phyloP scores from a whole-genome alignment of 495 filamentous ascomycete genomes.

The Tetracladium marchalianum region DNA sequence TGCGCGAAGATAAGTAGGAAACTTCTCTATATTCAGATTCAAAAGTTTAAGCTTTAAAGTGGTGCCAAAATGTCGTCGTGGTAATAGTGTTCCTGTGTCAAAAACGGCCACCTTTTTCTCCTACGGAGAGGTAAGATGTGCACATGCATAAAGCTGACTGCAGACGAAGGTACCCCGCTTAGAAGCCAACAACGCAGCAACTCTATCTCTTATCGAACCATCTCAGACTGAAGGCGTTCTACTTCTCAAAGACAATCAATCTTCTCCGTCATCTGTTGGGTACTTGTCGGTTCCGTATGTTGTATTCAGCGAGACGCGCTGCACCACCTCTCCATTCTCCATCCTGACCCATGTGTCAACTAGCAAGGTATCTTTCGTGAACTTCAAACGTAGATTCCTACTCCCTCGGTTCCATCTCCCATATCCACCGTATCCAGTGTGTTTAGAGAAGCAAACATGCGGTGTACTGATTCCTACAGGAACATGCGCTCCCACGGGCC shows the following conservation, averaged over 20 bases:
- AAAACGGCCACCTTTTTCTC: too few relatives aligned
- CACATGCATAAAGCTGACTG: too few relatives aligned
- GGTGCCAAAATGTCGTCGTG: too few relatives aligned
- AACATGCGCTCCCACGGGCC: slow-evolving; percentile 27
- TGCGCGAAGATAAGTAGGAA: too few relatives aligned
- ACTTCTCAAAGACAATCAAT: not conserved
- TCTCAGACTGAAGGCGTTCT: too few relatives aligned
- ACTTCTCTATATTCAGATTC: too few relatives aligned
- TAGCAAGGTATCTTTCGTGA: slow-evolving; percentile 22
- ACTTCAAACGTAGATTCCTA: slow-evolving; percentile 44
- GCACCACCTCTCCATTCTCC: slow-evolving; percentile 47
- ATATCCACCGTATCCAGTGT: slow-evolving; percentile 65
- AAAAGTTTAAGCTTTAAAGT: too few relatives aligned
- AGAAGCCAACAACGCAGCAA: too few relatives aligned
- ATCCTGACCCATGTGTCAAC: slow-evolving; percentile 58
- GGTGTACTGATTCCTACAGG: slow-evolving; percentile 24
- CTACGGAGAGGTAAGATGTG: too few relatives aligned
- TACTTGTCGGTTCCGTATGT: slow-evolving; percentile 58
- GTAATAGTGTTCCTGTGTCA: too few relatives aligned
- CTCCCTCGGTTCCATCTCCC: slow-evolving; percentile 51
- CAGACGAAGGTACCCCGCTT: too few relatives aligned
- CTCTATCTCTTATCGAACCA: too few relatives aligned
- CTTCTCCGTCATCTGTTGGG: slow-evolving; percentile 20
- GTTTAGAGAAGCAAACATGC: slow-evolving; percentile 59
- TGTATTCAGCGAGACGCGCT: slow-evolving; percentile 51